Evolutionary conservation across 2,329 filamentous ascomycete species (phyloP), one percentile per base, ranked within the genome.

Genomic region (Fusarium chaquense): DNA sequence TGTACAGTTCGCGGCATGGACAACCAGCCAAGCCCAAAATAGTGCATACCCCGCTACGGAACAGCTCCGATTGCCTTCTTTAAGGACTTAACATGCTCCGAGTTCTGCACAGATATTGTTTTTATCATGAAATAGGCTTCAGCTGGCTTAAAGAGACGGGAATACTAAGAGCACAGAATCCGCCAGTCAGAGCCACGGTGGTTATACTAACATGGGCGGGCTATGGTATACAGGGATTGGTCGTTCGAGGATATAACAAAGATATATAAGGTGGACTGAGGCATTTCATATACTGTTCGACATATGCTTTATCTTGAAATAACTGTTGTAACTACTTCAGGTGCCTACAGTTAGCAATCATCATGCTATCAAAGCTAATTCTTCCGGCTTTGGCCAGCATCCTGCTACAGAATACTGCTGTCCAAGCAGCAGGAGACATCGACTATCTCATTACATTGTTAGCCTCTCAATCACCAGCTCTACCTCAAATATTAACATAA

Each of bases 391-490:
- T 65, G 6, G 58, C 43, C 20, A 28, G 55, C 26, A 13, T 58
- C 6, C 12, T 68, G 18, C 12, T 51, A 3, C 66, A 58, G 4
- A 32, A 24, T 10, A 47, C 32, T 8, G 30, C n/a, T 4, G 36
- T 30, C 7, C 47, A 54, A 35, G 64, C 67, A 18, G 51, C 59
- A 5, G 30, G 55, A 22, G 38, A 35, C 4, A 44, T 67, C 3
- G 59, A 64, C 28, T 74, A 74, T 15, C 43, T 74, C 2, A 67
- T 74, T 10, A 74, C 59, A 1, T 74, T 74, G 72, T 74, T 6
- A 18, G 70, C 24, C 18, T 20, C 3, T 12, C 5, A 5, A 4
- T 3, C 1, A 1, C 3, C 1, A 1, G n/a, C 18, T 3, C 3
- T 4, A 3, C 2, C 8, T 9, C 13, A 3, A 9, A 6, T 5